These are phyloP conservation scores for Bondarzewia mesenterica DNA, from an alignment of 1,284 basidiomycete species.

Conservation along the genomic window DNA sequence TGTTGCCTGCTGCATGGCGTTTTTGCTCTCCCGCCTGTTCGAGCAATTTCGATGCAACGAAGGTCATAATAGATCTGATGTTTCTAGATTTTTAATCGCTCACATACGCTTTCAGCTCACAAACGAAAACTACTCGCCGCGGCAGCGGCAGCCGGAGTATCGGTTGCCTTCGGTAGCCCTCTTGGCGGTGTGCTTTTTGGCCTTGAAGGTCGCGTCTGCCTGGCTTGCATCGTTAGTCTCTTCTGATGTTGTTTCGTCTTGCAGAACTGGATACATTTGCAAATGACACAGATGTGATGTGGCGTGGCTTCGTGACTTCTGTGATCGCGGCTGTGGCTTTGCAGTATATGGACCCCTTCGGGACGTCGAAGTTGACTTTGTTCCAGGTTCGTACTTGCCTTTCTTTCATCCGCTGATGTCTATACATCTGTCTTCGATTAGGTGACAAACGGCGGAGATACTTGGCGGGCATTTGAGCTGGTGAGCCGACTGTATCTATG, in stretches of 20 bases:
- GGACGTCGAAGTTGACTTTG: slow-evolving; percentile 65
- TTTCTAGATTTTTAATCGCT: background rate
- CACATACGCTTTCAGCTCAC: slow-evolving; percentile 33
- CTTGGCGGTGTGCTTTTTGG: slow-evolving; percentile 70
- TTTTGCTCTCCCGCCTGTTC: slow-evolving; percentile 46
- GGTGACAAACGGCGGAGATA: slow-evolving; percentile 51
- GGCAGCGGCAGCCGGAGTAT: slow-evolving; percentile 65
- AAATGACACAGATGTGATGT: slow-evolving; percentile 64
- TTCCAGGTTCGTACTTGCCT: slow-evolving; percentile 39
- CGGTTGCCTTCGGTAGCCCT: slow-evolving; percentile 70
- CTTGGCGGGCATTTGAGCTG: slow-evolving; percentile 66
- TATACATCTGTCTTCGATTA: too few relatives aligned
- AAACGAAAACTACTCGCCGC: slow-evolving; percentile 63
- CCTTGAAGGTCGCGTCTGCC: slow-evolving; percentile 58
- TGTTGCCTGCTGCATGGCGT: slow-evolving; percentile 63
- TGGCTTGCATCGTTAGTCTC: too few relatives aligned
- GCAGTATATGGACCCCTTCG: slow-evolving; percentile 69
- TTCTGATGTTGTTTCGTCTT: background rate
- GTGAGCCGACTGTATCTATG: slow-evolving; percentile 24
- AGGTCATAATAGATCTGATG: slow-evolving; percentile 28
- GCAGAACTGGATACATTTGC: slow-evolving; percentile 62
- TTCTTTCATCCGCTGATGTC: background rate
- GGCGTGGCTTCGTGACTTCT: slow-evolving; percentile 70
- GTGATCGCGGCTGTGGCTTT: slow-evolving; percentile 62
- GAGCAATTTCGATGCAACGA: slow-evolving; percentile 52